Evolutionary conservation across 352 stramenopile species (phyloP).

Genomic region (Aphanomyces invadans): DNA sequence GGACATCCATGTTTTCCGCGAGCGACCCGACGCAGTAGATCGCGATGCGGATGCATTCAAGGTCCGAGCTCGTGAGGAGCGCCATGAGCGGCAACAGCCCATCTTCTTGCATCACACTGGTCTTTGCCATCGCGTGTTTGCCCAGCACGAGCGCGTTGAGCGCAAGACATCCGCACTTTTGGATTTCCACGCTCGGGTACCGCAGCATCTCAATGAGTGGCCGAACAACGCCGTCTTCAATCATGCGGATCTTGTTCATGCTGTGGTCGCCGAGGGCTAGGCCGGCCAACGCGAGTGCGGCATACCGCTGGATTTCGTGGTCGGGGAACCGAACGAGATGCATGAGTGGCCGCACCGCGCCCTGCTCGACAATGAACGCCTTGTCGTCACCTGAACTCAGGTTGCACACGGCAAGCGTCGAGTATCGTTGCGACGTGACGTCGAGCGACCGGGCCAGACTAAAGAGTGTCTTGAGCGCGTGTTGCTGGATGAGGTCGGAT

Average conservation of each 20-base stretch:
- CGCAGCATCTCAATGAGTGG: conserved; percentile 89
- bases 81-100: conserved; percentile 83
- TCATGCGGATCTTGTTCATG: conserved; percentile 89
- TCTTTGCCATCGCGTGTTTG: conserved; percentile 79
- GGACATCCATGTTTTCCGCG: conserved; percentile 86
- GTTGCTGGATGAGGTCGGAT: conserved; percentile 74
- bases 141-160: conserved; percentile 88
- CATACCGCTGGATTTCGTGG: conserved; percentile 93
- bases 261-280: conserved; percentile 88
- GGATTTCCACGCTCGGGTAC: conserved; percentile 91
- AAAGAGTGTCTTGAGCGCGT: conserved; percentile 84
- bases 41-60: conserved; percentile 84
- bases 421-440: conserved; percentile 89
- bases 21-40: conserved; percentile 92
- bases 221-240: conserved; percentile 88
- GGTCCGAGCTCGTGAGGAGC: conserved; percentile 78
- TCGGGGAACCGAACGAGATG: conserved; percentile 93
- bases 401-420: conserved; percentile 93
- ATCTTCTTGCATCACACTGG: conserved; percentile 84
- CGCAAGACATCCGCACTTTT: conserved; percentile 88
- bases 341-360: conserved; percentile 87
- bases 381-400: conserved; percentile 80
- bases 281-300: conserved; percentile 86
- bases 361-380: conserved; percentile 85
- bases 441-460: conserved; percentile 91